phyloP scores from a whole-genome alignment of 2,329 filamentous ascomycete species.

The Massarina eburnea region DNA sequence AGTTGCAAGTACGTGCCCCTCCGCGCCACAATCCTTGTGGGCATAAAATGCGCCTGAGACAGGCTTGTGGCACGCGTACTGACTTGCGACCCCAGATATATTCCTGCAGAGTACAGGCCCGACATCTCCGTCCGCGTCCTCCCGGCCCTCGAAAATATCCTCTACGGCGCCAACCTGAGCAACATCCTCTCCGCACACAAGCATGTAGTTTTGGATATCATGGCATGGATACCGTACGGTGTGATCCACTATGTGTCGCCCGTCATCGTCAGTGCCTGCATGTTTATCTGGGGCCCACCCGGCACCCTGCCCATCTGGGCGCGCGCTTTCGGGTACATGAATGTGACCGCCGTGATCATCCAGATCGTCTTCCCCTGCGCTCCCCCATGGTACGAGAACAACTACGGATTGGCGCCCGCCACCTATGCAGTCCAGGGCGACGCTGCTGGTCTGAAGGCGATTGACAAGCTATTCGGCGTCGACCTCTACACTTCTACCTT shows the following conservation, averaged over 20 bases:
- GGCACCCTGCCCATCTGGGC: slow-evolving; percentile 83
- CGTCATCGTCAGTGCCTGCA: slow-evolving; percentile 71
- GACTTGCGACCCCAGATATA: slow-evolving; percentile 64
- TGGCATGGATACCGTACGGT: slow-evolving; percentile 93
- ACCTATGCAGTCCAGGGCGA: slow-evolving; percentile 90
- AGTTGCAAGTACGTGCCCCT: slow-evolving; percentile 75
- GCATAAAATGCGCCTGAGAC: too few relatives aligned
- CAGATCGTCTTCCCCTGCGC: slow-evolving; percentile 92
- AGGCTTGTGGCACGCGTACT: slow-evolving; percentile 17
- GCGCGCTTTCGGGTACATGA: slow-evolving; percentile 89
- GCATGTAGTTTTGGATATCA: slow-evolving; percentile 76
- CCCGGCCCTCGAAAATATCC: slow-evolving; percentile 90
- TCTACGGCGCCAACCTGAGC: slow-evolving; percentile 93
- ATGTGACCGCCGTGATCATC: slow-evolving; percentile 81
- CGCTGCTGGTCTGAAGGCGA: slow-evolving; percentile 82
- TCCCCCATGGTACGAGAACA: slow-evolving; percentile 95
- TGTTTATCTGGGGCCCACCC: slow-evolving; percentile 88
- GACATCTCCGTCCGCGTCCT: slow-evolving; percentile 95
- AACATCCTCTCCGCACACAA: slow-evolving; percentile 94
- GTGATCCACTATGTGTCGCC: slow-evolving; percentile 87
- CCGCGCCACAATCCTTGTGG: too few relatives aligned
- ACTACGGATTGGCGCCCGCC: slow-evolving; percentile 85
- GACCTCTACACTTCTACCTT: slow-evolving; percentile 94
- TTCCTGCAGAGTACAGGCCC: slow-evolving; percentile 83
- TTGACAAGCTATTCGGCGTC: slow-evolving; percentile 86